A percentile compares a stretch with the other conserved stretches of the same genome.
Conservation (phyloP, 768 basidiomycete species). For the Leccinum uliginosum region DNA sequence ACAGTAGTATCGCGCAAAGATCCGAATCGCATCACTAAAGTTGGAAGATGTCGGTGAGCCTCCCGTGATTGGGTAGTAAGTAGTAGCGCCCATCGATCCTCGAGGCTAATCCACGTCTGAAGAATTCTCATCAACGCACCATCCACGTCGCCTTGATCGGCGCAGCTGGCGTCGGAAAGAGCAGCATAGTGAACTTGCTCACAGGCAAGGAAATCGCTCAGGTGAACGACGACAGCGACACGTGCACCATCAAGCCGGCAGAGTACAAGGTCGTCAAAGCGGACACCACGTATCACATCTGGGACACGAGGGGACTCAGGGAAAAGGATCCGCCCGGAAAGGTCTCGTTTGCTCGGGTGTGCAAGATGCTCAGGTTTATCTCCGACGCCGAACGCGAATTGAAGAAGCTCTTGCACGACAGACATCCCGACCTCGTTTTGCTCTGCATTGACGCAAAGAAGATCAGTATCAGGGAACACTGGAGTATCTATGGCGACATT, state of each 20-base stretch:
- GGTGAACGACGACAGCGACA: conserved; percentile 14
- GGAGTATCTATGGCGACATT: conserved; percentile 22
- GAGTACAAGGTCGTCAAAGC: conserved; percentile 10
- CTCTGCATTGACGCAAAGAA: conserved; percentile 22
- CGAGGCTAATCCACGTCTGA: neutral
- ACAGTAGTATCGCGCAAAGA: too few relatives aligned
- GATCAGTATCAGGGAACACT: conserved; percentile 9
- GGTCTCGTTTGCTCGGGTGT: neutral
- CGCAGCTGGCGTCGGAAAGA: conserved; percentile 24
- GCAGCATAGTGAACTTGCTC: conserved; percentile 25
- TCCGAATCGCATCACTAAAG: neutral
- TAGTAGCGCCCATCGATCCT: neutral
- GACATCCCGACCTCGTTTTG: conserved; percentile 15
- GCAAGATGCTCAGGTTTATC: neutral
- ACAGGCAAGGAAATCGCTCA: conserved; percentile 11
- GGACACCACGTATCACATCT: conserved; percentile 10
- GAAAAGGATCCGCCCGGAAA: conserved; percentile 5
- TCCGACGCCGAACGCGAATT: conserved; percentile 16
- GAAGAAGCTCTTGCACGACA: conserved; percentile 12
- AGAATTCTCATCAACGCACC: conserved; percentile 1
- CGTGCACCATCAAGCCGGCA: conserved; percentile 14
- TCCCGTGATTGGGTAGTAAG: too few relatives aligned
- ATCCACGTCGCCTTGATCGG: conserved; percentile 21
- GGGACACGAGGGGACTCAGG: conserved; percentile 25
- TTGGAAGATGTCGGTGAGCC: conserved; percentile 17